Evolutionary conservation across 352 stramenopile genomes (phyloP), one percentile per base, ranked within the genome.

Genomic region (Thraustotheca clavata): DNA sequence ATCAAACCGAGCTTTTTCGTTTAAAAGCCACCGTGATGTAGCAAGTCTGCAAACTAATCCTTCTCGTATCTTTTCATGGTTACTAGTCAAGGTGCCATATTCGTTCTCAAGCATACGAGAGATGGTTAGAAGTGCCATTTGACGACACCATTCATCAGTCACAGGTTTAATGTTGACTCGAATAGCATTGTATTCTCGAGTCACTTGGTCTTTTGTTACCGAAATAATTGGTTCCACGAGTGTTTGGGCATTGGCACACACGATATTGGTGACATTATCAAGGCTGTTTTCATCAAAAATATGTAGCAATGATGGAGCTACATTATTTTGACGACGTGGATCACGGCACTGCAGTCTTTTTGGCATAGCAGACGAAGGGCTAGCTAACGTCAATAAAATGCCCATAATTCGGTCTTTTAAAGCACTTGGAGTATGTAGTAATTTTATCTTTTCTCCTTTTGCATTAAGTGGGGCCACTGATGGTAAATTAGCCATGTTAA

Each of bases 161-260:
- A 85, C 78, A 16, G 76, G 71, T 62, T 89, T 89, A 7, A 90
- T 69, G 63, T 86, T 86, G 40, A 92, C 80, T 60, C 88, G 79
- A 20, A 92, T 71, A 22, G 76, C 72, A 59, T 90, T 89, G 62
- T 65, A 65, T 27, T 65, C 57, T 29, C 57, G 36, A 29, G 57
- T 65, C 7, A 65, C 57, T 20, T 65, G 41, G 57, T 89, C 76
- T 36, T 92, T 80, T 2, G 76, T 78, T 7, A 92, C 73, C 16
- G 80, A 86, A 29, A 92, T 79, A 9, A 92, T 66, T 18, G 83
- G 83, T 55, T 92, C 83, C n/a, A 80, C 80, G 38, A 88, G 79
- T 0, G 83, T 87, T 39, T 82, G 76, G 47, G 83, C 76, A 61
- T 92, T 90, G 60, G 86, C 88, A 16, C 79, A 88, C 55, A 92